Evolutionary conservation across 441 rosid genomes (phyloP).

Genomic region (Populus hybrid): DNA sequence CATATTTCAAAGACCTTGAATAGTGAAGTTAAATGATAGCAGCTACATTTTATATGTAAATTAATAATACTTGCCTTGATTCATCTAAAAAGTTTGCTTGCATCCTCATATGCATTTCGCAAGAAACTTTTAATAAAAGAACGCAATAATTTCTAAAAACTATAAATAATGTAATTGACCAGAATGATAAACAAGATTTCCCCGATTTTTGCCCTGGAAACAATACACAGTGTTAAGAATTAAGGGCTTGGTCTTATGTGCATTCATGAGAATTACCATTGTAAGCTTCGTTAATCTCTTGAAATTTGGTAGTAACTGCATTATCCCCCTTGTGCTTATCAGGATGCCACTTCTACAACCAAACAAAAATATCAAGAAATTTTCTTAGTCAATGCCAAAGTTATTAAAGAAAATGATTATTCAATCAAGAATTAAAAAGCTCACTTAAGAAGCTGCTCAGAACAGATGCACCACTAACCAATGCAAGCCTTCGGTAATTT

Average conservation of each 20-base stretch:
- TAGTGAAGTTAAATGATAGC: background rate
- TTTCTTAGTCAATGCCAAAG: conserved; percentile 9
- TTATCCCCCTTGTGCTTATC: conserved; percentile 71
- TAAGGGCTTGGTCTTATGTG: no score
- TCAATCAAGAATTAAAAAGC: conserved; percentile 17
- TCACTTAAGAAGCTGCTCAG: conserved; percentile 24
- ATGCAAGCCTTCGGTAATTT: conserved; percentile 70
- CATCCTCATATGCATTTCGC: background rate
- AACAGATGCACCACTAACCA: conserved; percentile 45
- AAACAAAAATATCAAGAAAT: conserved; percentile 19
- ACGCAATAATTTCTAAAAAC: background rate
- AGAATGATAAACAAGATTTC: background rate
- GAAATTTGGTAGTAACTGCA: conserved; percentile 63
- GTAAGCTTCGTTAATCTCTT: conserved; percentile 83
- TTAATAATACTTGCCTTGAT: background rate
- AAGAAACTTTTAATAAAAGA: background rate
- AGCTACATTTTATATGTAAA: background rate
- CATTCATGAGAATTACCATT: conserved; percentile 34
- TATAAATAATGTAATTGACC: background rate
- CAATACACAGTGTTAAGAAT: background rate
- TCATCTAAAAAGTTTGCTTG: background rate
- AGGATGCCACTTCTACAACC: conserved; percentile 70
- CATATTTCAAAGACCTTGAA: background rate
- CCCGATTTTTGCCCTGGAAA: background rate
- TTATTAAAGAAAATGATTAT: conserved; percentile 6